Evolutionary conservation across 176 grass and related monocot genomes (phyloP).

Genomic region (Eremochloa ophiuroides): DNA sequence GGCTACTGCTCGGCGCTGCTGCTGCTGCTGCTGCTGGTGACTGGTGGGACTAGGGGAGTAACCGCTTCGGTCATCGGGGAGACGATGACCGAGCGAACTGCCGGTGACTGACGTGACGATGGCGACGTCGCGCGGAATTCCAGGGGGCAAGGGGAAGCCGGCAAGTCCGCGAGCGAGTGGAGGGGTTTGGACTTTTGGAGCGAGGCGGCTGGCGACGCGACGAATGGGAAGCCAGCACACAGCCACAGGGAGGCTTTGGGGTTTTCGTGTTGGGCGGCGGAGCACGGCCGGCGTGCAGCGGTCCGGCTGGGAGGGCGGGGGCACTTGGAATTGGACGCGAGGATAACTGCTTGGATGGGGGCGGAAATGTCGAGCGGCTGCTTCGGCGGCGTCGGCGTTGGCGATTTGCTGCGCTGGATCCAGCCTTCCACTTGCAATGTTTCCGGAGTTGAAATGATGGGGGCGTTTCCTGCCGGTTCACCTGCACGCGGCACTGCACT

Average conservation of each 20-base stretch:
- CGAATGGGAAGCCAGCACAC: neutral
- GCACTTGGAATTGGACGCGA: neutral
- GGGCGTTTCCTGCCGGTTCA: neutral
- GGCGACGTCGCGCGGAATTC: conserved; percentile 27
- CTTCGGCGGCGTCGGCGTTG: neutral
- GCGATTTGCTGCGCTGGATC: neutral
- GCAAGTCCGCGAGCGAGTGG: too few relatives aligned
- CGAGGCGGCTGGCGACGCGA: conserved; percentile 9
- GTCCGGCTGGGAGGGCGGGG: too few relatives aligned
- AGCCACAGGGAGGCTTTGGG: neutral
- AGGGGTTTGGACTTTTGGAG: neutral
- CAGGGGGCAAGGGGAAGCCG: neutral
- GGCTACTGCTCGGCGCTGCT: conserved; percentile 8
- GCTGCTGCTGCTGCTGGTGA: neutral
- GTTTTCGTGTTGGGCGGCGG: conserved; percentile 8
- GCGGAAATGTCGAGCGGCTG: neutral
- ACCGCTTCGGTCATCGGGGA: conserved; percentile 24
- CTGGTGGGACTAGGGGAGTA: neutral
- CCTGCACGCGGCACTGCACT: neutral
- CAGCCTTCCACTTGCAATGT: neutral
- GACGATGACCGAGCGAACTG: conserved; percentile 14
- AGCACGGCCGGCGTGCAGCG: conserved; percentile 1
- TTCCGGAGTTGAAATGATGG: neutral
- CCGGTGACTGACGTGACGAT: conserved; percentile 19
- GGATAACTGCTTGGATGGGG: neutral